Evolutionary conservation across 2,329 filamentous ascomycete genomes (phyloP).

Genomic region (Cryphonectria japonica): DNA sequence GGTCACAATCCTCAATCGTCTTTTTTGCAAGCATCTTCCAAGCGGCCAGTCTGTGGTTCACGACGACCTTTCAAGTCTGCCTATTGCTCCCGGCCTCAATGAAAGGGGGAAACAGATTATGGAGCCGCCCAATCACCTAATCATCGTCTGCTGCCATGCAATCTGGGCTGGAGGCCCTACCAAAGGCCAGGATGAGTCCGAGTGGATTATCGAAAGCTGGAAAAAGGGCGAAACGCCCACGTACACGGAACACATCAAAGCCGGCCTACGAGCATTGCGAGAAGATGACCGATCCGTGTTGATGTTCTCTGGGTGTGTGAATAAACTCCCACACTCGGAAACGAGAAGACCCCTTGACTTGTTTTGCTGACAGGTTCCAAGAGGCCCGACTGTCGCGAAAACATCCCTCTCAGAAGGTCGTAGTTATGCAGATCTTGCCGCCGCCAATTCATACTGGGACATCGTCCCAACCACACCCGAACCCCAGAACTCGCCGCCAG

Average conservation of each 20-base stretch:
- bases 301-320: constrained; percentile 71
- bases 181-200: constrained; percentile 56
- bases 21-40: not conserved
- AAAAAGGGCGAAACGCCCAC: constrained; percentile 79
- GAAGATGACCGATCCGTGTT: constrained; percentile 56
- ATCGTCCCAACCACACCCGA: constrained; percentile 36
- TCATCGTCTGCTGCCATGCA: constrained; percentile 84
- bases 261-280: constrained; percentile 60
- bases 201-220: constrained; percentile 78
- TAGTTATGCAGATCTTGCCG: constrained; percentile 63
- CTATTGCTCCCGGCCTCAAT: not conserved
- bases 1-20: constrained; percentile 6
- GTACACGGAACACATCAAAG: constrained; percentile 75
- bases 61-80: not conserved
- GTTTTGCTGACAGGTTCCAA: constrained; percentile 36
- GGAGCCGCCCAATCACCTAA: constrained; percentile 55
- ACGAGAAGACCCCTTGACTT: too few relatives aligned
- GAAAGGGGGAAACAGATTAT: constrained; percentile 24
- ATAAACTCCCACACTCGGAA: too few relatives aligned
- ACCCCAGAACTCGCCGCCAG: too few relatives aligned
- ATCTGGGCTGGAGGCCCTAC: constrained; percentile 69
- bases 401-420: constrained; percentile 62
- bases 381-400: constrained; percentile 64
- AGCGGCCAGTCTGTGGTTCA: not conserved
- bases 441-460: constrained; percentile 51